Conservation (phyloP, 352 stramenopile species). For the Blastocystis sp. region DNA sequence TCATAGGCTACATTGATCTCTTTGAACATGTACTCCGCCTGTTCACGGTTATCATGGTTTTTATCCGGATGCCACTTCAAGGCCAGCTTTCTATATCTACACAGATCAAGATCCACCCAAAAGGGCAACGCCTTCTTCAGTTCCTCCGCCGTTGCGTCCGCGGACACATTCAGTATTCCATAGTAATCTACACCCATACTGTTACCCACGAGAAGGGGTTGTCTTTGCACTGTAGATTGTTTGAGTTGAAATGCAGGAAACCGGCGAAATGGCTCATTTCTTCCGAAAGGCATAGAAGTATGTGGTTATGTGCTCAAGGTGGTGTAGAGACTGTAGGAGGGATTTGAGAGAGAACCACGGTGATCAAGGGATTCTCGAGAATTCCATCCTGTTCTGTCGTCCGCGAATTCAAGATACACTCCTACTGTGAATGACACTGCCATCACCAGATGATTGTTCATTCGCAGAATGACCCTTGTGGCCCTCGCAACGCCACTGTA, state of each 20-base stretch:
- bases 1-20: constrained; percentile 87
- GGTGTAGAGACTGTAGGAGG: no score
- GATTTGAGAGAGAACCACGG: no score
- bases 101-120: neutral
- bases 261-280: constrained; percentile 35
- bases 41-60: constrained; percentile 78
- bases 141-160: constrained; percentile 77
- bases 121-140: constrained; percentile 82
- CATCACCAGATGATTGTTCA: no score
- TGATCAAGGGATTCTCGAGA: no score
- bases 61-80: constrained; percentile 93
- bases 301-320: no score
- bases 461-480: no score
- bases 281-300: no score
- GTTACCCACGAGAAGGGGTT: neutral
- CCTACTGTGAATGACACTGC: no score
- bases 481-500: no score
- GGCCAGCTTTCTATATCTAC: constrained; percentile 87
- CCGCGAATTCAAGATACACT: no score
- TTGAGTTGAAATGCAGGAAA: neutral
- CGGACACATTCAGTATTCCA: constrained; percentile 79
- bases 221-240: neutral
- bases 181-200: constrained; percentile 76
- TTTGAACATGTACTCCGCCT: constrained; percentile 85
- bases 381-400: no score